A percentile compares a stretch with the other conserved stretches of the same genome.
phyloP scores from a whole-genome alignment of 2,329 filamentous ascomycete species.

The Aspergillus novofumigatus region DNA sequence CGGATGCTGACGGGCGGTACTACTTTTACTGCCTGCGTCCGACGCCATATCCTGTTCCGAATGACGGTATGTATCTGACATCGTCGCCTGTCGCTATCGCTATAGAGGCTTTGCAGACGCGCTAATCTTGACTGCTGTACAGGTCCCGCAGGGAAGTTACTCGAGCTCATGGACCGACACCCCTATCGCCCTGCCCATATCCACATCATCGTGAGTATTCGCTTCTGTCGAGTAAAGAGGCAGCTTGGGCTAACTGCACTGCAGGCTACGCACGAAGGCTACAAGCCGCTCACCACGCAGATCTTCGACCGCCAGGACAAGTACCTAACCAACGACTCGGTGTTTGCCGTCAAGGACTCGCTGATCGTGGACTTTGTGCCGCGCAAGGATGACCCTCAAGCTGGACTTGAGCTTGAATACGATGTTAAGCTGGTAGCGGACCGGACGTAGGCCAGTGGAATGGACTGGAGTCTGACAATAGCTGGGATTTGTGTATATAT shows the following conservation, averaged over 20 bases:
- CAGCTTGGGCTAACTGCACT: conserved; percentile 1
- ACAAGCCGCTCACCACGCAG: conserved; percentile 70
- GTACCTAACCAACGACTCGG: conserved; percentile 57
- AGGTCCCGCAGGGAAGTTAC: conserved; percentile 55
- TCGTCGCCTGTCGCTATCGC: too few species aligned
- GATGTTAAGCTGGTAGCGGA: conserved; percentile 45
- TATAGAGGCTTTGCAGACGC: not conserved
- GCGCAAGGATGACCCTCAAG: conserved; percentile 48
- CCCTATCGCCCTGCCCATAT: conserved; percentile 62
- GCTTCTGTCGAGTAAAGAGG: not conserved
- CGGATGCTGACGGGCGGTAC: conserved; percentile 62
- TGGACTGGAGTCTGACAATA: not conserved
- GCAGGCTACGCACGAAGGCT: conserved; percentile 53
- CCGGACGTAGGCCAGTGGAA: not conserved
- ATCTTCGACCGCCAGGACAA: conserved; percentile 67
- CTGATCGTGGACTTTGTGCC: conserved; percentile 56
- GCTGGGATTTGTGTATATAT: not conserved
- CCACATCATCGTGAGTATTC: conserved; percentile 51
- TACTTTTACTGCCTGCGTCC: conserved; percentile 59
- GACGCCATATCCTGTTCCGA: conserved; percentile 54
- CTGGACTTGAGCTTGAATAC: conserved; percentile 52
- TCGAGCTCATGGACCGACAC: conserved; percentile 58
- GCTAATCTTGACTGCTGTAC: conserved; percentile 1
- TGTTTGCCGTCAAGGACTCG: conserved; percentile 58
- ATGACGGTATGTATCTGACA: conserved; percentile 39